Percentiles rank a stretch among this genome's conserved stretches.
phyloP scores from a whole-genome alignment of 257 asterid species.

The Orobanche coerulescens region DNA sequence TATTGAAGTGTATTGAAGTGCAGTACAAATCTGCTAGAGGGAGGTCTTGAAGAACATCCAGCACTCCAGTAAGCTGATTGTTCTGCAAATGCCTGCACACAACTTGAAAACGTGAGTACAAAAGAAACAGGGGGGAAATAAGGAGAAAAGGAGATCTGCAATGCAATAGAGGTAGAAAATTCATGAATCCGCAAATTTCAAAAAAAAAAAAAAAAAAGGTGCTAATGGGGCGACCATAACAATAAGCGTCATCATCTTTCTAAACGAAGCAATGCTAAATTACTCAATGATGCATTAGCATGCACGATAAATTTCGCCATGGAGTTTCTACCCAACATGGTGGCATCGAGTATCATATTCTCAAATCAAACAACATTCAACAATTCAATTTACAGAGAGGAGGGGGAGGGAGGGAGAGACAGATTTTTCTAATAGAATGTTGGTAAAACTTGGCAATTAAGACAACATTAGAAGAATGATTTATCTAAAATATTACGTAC shows the following conservation, averaged over 20 bases:
- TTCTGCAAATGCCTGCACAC: constrained; percentile 73
- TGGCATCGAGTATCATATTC: background rate
- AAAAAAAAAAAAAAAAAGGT: background rate
- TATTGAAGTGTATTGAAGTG: constrained; percentile 13
- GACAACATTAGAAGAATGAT: background rate
- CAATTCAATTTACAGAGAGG: background rate
- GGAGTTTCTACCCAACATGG: background rate
- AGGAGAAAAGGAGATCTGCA: background rate
- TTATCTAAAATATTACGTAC: background rate
- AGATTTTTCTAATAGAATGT: too few species aligned
- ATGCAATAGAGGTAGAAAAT: background rate
- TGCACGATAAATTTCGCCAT: background rate
- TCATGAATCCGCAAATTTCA: background rate
- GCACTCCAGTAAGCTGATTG: constrained; percentile 74
- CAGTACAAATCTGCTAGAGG: constrained; percentile 67
- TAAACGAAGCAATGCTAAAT: background rate
- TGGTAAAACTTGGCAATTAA: too few species aligned
- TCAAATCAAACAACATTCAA: background rate
- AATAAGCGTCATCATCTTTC: background rate
- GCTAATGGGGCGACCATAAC: background rate
- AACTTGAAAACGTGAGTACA: constrained; percentile 14
- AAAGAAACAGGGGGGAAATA: background rate
- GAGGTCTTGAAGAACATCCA: constrained; percentile 76
- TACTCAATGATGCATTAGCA: too few species aligned
- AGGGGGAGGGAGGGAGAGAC: background rate